A percentile compares a stretch with the other conserved stretches of the same genome.
These are phyloP conservation scores for Paramecium sonneborni DNA, from an alignment of 73 alveolate genomes.

Conservation along the genomic window DNA sequence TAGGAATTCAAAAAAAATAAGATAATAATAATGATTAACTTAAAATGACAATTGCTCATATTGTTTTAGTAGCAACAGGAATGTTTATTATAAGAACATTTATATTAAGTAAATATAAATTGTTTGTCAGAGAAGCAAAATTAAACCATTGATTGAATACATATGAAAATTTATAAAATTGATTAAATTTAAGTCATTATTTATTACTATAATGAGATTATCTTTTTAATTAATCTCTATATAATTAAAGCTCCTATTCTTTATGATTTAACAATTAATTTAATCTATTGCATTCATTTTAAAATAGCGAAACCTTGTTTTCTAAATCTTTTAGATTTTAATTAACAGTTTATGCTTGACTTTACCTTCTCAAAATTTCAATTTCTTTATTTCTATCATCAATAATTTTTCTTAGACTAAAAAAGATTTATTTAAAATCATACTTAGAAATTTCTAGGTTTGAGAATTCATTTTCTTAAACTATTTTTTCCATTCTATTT, in stretches of 20 bases:
- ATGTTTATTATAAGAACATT: background rate
- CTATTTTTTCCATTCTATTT: conserved; percentile 37
- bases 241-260: background rate
- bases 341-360: background rate
- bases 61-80: background rate
- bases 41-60: background rate
- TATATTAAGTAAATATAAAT: background rate
- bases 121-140: background rate
- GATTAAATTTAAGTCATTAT: conserved; percentile 1
- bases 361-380: conserved; percentile 5
- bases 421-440: background rate
- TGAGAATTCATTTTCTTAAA: background rate
- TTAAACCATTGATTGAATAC: background rate
- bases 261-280: background rate
- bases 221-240: conserved; percentile 45
- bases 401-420: background rate
- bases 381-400: conserved; percentile 47
- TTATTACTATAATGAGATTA: conserved; percentile 27
- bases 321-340: background rate
- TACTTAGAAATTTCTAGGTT: conserved; percentile 10
- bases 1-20: background rate
- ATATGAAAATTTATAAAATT: background rate
- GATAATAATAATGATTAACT: background rate
- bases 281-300: conserved; percentile 29
- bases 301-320: background rate